Conservation (phyloP, 345 rosid genomes). For the Garcia nutans region DNA sequence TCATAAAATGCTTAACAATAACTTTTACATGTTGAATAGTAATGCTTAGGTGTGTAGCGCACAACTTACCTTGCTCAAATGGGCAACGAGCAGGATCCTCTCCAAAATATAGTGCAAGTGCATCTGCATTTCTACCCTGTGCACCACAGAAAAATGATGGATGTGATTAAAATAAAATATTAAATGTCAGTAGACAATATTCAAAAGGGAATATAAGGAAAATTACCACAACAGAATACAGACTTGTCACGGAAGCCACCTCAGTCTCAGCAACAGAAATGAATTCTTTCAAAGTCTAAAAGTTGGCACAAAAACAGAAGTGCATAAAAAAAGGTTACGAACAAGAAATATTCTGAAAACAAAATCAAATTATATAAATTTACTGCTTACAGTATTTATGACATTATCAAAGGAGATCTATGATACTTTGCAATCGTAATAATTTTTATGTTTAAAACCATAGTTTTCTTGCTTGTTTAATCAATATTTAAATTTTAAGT, state of each 20-base stretch:
- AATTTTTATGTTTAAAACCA: not conserved
- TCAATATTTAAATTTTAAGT: not conserved
- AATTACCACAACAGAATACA: constrained; percentile 85
- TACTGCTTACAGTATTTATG: not conserved
- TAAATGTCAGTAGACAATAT: not conserved
- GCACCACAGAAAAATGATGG: constrained; percentile 22
- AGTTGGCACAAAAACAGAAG: constrained; percentile 14
- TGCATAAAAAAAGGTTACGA: constrained; percentile 2
- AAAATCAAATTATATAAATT: not conserved
- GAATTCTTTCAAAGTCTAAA: constrained; percentile 77
- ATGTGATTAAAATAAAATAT: constrained; percentile 7
- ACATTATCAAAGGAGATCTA: constrained; percentile 3
- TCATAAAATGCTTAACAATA: not conserved
- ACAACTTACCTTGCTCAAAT: constrained; percentile 85
- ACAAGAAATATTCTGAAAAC: not conserved
- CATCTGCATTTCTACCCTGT: constrained; percentile 99
- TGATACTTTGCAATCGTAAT: not conserved
- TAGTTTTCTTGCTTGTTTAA: not conserved
- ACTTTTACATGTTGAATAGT: no score
- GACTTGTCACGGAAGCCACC: constrained; percentile 70
- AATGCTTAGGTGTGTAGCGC: not conserved
- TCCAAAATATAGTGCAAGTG: constrained; percentile 86
- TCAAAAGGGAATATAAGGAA: not conserved
- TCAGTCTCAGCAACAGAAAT: constrained; percentile 72
- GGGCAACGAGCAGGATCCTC: constrained; percentile 98